Base-by-base conservation (phyloP, 805 yeast species). In the Schizosaccharomyces octosporus region DNA sequence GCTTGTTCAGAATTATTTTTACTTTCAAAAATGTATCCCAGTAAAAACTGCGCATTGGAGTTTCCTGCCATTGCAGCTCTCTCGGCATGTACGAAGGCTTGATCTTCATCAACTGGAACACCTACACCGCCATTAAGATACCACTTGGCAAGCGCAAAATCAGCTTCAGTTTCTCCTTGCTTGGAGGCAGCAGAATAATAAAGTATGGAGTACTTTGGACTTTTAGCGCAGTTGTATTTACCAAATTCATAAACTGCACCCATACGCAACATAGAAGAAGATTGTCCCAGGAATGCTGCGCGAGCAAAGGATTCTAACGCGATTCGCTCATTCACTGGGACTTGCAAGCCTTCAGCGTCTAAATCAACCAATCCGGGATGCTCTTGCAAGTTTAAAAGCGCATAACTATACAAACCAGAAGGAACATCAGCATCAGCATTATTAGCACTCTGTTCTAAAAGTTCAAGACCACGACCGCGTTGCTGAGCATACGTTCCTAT, bases 41-140 rank as follows among this genome's bases (percentile, higher is more conserved):
- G 68, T 51, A 86, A 84, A 67, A 79, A 84, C 66, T 82, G 81
- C 2, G 85, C 87, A 64, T 81, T 79, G 0, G 78, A 73, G 61
- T 80, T 73, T 29, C 82, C 83, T 31, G 76, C 77, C 62, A 79
- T 80, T 0, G 85, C 79, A n/a, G 84, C 83, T 62, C 77, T 76
- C 6, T 74, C 67, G 3, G 87, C 84, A 82, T 87, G 84, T 19
- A 78, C 69, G 64, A 79, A 82, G 0, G 88, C 87, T 72, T 83
- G 83, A 57, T 74, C 75, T 64, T 79, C 83, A 69, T 81, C 81
- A 55, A 72, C 71, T 55, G 84, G 69, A 1, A 79, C 72, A 1
- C 76, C 79, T 15, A 75, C 74, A 1, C 60, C 58, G 1, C 94
- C 94, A 0, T 87, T 81, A 13, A 84, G 75, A 66, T 82, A 80